Conservation (phyloP, 257 asterid species). For the Capsicum chinense region DNA sequence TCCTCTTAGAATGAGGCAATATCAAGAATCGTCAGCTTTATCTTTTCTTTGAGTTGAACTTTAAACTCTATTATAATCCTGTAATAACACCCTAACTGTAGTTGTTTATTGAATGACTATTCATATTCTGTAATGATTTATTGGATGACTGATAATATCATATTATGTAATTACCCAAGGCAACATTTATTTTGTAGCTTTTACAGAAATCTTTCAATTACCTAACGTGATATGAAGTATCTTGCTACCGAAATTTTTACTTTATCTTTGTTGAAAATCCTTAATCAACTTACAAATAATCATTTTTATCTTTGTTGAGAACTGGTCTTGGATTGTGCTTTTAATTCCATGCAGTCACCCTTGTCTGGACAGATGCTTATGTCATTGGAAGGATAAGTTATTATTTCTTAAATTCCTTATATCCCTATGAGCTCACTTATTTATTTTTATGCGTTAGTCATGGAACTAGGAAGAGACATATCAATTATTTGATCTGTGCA, state of each 20-base stretch:
- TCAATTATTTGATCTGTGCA: slow-evolving; percentile 83
- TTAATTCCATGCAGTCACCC: not conserved
- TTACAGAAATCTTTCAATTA: slow-evolving; percentile 19
- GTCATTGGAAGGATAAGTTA: not conserved
- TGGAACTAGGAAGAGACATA: slow-evolving; percentile 99
- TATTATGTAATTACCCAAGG: not conserved
- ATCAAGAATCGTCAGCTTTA: not conserved
- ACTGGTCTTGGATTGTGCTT: not conserved
- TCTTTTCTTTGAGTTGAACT: not conserved
- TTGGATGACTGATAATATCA: not conserved
- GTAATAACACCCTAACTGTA: not conserved
- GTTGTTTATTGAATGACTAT: slow-evolving; percentile 16
- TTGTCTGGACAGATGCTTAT: not conserved
- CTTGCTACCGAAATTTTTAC: not conserved
- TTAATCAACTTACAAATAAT: not conserved
- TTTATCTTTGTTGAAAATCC: slow-evolving; percentile 12
- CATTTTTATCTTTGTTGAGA: not conserved
- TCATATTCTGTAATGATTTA: not conserved
- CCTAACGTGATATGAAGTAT: not conserved
- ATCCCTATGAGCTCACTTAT: slow-evolving; percentile 22
- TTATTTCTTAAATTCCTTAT: slow-evolving; percentile 8
- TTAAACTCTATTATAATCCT: not conserved
- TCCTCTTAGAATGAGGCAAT: not conserved
- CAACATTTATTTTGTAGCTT: not conserved
- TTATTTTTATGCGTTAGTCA: slow-evolving; percentile 46